Conservation (phyloP, 805 yeast species). For the Kuraishia borneana region DNA sequence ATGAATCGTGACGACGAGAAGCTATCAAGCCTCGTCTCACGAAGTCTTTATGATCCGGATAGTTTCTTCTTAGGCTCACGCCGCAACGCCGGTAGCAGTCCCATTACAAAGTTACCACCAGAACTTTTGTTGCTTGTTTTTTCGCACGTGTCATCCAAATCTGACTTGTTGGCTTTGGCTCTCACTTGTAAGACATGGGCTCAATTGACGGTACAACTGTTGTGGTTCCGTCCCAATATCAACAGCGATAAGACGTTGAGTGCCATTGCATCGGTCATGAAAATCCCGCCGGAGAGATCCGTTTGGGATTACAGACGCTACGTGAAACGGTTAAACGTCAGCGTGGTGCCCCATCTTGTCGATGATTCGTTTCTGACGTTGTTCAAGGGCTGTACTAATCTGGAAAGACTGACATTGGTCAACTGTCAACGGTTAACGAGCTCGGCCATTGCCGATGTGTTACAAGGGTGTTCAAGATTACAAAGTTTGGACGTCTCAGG, state of each 20-base stretch:
- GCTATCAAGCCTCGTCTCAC: too few species aligned
- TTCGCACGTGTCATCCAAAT: constrained; percentile 47
- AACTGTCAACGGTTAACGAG: constrained; percentile 62
- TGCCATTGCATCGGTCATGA: constrained; percentile 47
- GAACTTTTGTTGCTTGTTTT: constrained; percentile 57
- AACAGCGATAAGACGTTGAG: constrained; percentile 35
- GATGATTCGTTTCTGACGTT: constrained; percentile 50
- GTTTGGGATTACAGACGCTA: constrained; percentile 57
- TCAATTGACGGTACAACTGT: constrained; percentile 58
- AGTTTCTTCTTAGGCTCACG: too few species aligned
- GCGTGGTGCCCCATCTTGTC: constrained; percentile 58
- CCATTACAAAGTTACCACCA: constrained; percentile 37
- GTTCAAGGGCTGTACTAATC: constrained; percentile 58
- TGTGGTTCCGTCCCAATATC: constrained; percentile 83
- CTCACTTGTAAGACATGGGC: constrained; percentile 80
- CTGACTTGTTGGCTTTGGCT: constrained; percentile 49
- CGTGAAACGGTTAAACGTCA: constrained; percentile 71
- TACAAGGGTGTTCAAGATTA: constrained; percentile 54
- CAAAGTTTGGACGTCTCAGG: constrained; percentile 87
- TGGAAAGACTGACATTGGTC: constrained; percentile 80
- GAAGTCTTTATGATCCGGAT: too few species aligned
- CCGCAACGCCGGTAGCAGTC: background rate
- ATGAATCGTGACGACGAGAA: too few species aligned
- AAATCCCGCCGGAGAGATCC: constrained; percentile 31
- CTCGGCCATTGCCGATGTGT: constrained; percentile 46